Conservation (phyloP, 768 basidiomycete species). For the Baorangia bicolor region DNA sequence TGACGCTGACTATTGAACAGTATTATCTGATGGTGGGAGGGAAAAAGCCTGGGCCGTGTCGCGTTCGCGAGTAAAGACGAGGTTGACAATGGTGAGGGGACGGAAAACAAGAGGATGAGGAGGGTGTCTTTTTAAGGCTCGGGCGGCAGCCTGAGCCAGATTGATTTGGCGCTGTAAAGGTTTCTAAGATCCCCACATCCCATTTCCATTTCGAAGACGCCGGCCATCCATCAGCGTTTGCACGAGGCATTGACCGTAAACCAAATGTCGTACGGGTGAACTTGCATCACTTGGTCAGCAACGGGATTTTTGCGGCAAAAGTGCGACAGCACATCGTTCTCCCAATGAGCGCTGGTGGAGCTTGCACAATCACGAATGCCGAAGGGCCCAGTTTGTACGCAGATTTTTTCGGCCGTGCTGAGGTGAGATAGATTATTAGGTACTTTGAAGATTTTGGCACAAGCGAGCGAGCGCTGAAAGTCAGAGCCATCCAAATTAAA, state of each 20-base stretch:
- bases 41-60: background rate
- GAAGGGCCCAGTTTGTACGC: background rate
- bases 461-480: slow-evolving; percentile 5
- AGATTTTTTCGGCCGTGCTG: background rate
- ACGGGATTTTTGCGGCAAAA: slow-evolving; percentile 8
- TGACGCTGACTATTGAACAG: background rate
- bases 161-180: slow-evolving; percentile 16
- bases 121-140: slow-evolving; percentile 9
- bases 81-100: background rate
- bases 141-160: background rate
- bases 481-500: slow-evolving; percentile 4
- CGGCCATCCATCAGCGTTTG: slow-evolving; percentile 19
- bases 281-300: background rate
- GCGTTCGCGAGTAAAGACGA: background rate
- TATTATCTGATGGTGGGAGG: background rate
- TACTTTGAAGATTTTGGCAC: background rate
- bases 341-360: background rate
- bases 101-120: background rate
- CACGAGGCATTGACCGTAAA: slow-evolving; percentile 25
- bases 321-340: background rate
- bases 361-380: background rate
- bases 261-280: slow-evolving; percentile 3
- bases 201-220: slow-evolving; percentile 19
- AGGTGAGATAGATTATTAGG: slow-evolving; percentile 1
- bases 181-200: slow-evolving; percentile 11